Base-by-base conservation (phyloP, 192 early-diverging fungal species). In the Chytriomyces hyalinus region DNA sequence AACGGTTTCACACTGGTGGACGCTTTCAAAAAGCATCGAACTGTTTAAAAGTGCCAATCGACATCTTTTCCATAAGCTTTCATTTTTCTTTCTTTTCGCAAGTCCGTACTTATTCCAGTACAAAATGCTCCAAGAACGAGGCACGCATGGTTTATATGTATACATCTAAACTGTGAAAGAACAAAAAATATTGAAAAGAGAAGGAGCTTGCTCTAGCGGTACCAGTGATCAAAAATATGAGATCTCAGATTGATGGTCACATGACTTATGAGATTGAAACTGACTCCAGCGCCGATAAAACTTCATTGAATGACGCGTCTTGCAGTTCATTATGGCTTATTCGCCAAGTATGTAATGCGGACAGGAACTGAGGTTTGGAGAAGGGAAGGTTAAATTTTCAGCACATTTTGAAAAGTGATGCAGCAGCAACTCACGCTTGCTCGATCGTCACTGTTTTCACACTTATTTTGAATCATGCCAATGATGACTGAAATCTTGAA, bases 1-100 rank as follows among this genome's bases (percentile, higher is more conserved):
- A 53, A 75, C 6, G 82, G 82, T 6, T 36, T 50, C 1, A 26
- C 78, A 43, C 72, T 87, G 24, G 79, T 67, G 8, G 82, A 84
- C 28, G 79, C 86, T 47, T 85, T 87, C 78, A 71, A 70, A 28
- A 77, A 83, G 51, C 83, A 87, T 77, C 36, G 36, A 36, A 36
- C 36, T 36, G 36, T 36, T 36, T 36, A 36, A 4, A 36, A 36
- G 36, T 26, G 24, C 24, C 24, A 26, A 36, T 36, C 36, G 24
- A 0, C 24, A 26, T 26, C 36, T 36, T 36, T 4, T 36, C 36
- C 36, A 36, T 36, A 36, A 36, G 4, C 36, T 4, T 3, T 36
- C 36, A 36, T 36, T 1, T 36, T 36, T 36, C 4, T 36, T 36
- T 4, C 4, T 36, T 4, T 36, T 57, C 53, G 53, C 53, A 57